Percentiles rank a stretch among this genome's conserved stretches.
Conservation (phyloP, 345 rosid species). For the Raphanus raphanistrum region DNA sequence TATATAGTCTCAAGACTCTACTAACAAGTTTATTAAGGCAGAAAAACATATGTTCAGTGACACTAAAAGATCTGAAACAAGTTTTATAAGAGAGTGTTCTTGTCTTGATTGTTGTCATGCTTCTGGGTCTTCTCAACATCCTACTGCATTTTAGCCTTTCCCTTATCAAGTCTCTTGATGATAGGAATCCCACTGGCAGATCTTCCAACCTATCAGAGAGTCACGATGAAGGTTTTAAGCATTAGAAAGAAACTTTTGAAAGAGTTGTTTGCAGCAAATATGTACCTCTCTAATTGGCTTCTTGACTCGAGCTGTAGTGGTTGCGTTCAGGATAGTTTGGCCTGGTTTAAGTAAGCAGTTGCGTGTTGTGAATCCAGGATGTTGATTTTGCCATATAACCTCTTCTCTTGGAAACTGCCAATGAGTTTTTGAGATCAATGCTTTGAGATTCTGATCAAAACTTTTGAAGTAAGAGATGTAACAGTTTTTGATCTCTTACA, state of each 20-base stretch:
- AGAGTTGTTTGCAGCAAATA: slow-evolving; percentile 9
- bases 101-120: slow-evolving; percentile 12
- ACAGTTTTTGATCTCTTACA: slow-evolving; percentile 22
- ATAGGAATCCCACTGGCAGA: slow-evolving; percentile 30
- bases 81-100: slow-evolving; percentile 12
- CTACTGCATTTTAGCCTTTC: slow-evolving; percentile 14
- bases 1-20: neutral
- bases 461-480: neutral
- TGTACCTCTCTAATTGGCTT: slow-evolving; percentile 28
- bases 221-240: slow-evolving; percentile 10
- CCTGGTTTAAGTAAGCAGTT: slow-evolving; percentile 24
- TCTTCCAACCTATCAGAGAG: slow-evolving; percentile 22
- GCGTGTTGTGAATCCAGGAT: neutral
- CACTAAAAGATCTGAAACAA: slow-evolving; percentile 17
- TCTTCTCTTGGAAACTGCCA: neutral
- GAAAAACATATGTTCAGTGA: neutral
- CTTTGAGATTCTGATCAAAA: neutral
- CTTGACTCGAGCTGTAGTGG: slow-evolving; percentile 10
- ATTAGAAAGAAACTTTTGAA: slow-evolving; percentile 7
- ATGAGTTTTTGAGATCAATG: neutral
- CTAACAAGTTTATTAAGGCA: slow-evolving; percentile 7
- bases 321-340: slow-evolving; percentile 18
- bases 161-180: slow-evolving; percentile 12
- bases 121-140: slow-evolving; percentile 7
- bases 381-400: neutral